Evolutionary conservation across 352 stramenopile species (phyloP).

Genomic region (Pythium phragmiticola): DNA sequence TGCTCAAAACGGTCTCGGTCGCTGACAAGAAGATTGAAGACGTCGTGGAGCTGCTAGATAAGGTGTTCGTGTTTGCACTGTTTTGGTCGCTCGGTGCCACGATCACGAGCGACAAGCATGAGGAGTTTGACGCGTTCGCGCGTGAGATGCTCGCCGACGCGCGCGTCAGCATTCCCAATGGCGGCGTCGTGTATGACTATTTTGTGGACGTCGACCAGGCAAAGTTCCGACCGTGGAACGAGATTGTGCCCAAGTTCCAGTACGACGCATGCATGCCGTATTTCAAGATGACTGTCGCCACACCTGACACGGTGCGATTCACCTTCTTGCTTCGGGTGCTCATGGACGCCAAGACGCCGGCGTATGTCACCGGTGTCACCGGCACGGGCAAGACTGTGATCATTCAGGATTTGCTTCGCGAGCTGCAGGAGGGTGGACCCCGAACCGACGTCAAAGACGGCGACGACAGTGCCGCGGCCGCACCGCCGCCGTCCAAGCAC

Average conservation of each 20-base stretch:
- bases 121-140: constrained; percentile 63
- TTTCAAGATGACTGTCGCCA: constrained; percentile 63
- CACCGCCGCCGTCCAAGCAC: constrained; percentile 39
- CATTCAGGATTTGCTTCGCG: constrained; percentile 54
- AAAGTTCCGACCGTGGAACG: constrained; percentile 32
- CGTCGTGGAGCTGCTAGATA: constrained; percentile 31
- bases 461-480: constrained; percentile 19
- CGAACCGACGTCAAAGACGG: constrained; percentile 10
- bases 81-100: constrained; percentile 80
- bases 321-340: constrained; percentile 38
- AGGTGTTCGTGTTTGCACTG: constrained; percentile 76
- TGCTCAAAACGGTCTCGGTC: constrained; percentile 16
- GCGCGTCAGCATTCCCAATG: constrained; percentile 35
- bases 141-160: constrained; percentile 35
- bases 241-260: constrained; percentile 43
- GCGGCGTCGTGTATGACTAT: constrained; percentile 66
- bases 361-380: constrained; percentile 77
- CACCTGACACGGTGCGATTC: constrained; percentile 47
- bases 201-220: constrained; percentile 49
- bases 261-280: constrained; percentile 43
- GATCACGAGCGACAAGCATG: constrained; percentile 50
- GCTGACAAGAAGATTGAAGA: constrained; percentile 23
- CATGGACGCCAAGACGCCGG: constrained; percentile 44
- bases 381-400: constrained; percentile 80
- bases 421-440: constrained; percentile 30